Conservation (phyloP, 441 rosid species). For the Pelargonium exstipulatum region DNA sequence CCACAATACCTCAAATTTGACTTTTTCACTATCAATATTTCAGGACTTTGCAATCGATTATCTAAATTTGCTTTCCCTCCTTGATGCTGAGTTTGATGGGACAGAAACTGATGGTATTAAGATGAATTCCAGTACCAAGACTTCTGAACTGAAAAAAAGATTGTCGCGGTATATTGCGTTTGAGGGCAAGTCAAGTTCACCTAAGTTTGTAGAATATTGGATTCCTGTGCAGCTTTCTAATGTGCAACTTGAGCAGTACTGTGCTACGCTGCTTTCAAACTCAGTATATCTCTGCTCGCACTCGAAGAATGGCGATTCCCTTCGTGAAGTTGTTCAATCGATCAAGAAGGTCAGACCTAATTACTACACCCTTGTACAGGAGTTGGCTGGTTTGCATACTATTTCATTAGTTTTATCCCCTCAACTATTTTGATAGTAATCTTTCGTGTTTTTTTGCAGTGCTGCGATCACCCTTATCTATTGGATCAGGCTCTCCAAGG, state of each 20-base stretch:
- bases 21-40: slow-evolving; percentile 21
- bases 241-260: slow-evolving; percentile 88
- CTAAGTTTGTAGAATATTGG: slow-evolving; percentile 76
- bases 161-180: slow-evolving; percentile 31
- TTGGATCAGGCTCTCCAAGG: slow-evolving; percentile 40
- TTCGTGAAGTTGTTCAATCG: background rate
- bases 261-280: slow-evolving; percentile 57
- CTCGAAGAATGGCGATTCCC: slow-evolving; percentile 37
- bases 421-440: background rate
- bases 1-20: background rate
- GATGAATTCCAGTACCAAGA: slow-evolving; percentile 24
- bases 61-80: slow-evolving; percentile 29
- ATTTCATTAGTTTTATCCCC: background rate
- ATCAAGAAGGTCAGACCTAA: background rate
- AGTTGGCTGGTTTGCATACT: background rate
- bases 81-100: slow-evolving; percentile 23
- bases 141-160: slow-evolving; percentile 33
- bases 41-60: slow-evolving; percentile 37
- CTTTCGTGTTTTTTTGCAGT: slow-evolving; percentile 41
- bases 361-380: background rate
- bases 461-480: slow-evolving; percentile 85
- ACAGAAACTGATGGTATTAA: slow-evolving; percentile 17
- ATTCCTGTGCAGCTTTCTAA: slow-evolving; percentile 73
- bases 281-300: slow-evolving; percentile 50
- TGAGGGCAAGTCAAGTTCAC: slow-evolving; percentile 40